Conservation (phyloP, 306 rosid genomes). For the Hippophae gyantsensis region DNA sequence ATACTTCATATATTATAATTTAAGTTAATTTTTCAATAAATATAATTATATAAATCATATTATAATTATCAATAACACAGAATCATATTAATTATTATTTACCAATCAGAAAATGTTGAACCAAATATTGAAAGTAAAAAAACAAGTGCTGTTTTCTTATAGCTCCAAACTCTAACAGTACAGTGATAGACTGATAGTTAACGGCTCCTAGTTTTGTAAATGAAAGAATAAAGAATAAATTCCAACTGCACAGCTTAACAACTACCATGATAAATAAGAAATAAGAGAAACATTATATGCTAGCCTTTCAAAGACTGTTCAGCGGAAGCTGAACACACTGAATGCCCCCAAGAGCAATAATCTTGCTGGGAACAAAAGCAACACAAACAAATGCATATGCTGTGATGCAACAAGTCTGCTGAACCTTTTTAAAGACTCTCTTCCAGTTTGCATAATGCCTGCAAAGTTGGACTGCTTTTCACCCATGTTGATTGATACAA, state of each 20-base stretch:
- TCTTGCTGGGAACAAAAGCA: constrained; percentile 57
- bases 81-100: no score
- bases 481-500: constrained; percentile 28
- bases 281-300: background rate
- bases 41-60: no score
- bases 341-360: constrained; percentile 42
- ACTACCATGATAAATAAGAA: constrained; percentile 5
- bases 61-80: no score
- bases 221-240: constrained; percentile 51
- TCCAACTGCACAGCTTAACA: constrained; percentile 25
- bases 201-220: constrained; percentile 17
- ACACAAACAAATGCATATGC: constrained; percentile 68
- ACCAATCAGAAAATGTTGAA: no score
- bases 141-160: background rate
- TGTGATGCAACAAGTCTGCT: constrained; percentile 68
- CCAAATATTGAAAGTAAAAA: no score
- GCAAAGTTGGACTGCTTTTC: constrained; percentile 49
- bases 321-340: constrained; percentile 30
- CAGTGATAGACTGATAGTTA: background rate
- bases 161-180: background rate
- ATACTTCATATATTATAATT: no score
- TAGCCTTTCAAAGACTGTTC: background rate
- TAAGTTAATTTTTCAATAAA: no score
- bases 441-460: constrained; percentile 49
- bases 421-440: constrained; percentile 59